Percentiles rank a stretch among this genome's conserved stretches.
Evolutionary conservation across 306 rosid genomes (phyloP).

Genomic region (Prinsepia uniflora): DNA sequence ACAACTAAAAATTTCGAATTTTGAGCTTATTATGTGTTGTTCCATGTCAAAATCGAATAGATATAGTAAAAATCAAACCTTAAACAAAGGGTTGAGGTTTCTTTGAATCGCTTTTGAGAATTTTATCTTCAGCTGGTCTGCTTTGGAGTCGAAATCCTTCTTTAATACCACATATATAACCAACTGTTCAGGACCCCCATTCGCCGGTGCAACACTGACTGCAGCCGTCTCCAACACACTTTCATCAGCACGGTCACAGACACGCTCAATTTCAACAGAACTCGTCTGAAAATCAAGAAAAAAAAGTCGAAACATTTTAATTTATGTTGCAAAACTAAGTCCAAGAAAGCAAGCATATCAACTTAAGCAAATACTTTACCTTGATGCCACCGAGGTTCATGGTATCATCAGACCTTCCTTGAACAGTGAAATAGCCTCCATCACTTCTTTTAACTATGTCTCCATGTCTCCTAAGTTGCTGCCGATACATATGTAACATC

Average conservation of each 20-base stretch:
- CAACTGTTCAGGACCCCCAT: slow-evolving; percentile 73
- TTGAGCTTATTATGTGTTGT: too few species aligned
- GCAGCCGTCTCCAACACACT: slow-evolving; percentile 72
- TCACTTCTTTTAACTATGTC: slow-evolving; percentile 65
- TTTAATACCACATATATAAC: slow-evolving; percentile 57
- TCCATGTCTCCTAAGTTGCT: slow-evolving; percentile 85
- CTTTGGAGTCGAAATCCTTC: slow-evolving; percentile 40
- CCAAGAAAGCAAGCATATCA: too few species aligned
- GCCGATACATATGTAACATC: slow-evolving; percentile 26
- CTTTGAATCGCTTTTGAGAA: slow-evolving; percentile 68
- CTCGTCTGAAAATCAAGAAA: slow-evolving; percentile 42
- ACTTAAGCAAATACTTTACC: slow-evolving; percentile 33
- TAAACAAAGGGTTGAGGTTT: slow-evolving; percentile 80
- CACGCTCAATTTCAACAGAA: slow-evolving; percentile 71
- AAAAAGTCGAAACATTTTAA: background rate
- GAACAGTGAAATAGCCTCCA: slow-evolving; percentile 62
- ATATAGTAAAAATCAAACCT: slow-evolving; percentile 35
- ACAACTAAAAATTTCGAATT: background rate
- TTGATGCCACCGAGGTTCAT: slow-evolving; percentile 97
- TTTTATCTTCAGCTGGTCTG: slow-evolving; percentile 43
- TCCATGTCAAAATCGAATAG: background rate
- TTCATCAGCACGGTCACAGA: slow-evolving; percentile 63
- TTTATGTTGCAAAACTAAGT: background rate
- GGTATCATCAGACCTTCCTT: slow-evolving; percentile 94
- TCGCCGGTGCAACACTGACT: slow-evolving; percentile 45